A percentile compares a stretch with the other conserved stretches of the same genome.
Conservation (phyloP, 306 rosid genomes). For the Dryas alaskensis region DNA sequence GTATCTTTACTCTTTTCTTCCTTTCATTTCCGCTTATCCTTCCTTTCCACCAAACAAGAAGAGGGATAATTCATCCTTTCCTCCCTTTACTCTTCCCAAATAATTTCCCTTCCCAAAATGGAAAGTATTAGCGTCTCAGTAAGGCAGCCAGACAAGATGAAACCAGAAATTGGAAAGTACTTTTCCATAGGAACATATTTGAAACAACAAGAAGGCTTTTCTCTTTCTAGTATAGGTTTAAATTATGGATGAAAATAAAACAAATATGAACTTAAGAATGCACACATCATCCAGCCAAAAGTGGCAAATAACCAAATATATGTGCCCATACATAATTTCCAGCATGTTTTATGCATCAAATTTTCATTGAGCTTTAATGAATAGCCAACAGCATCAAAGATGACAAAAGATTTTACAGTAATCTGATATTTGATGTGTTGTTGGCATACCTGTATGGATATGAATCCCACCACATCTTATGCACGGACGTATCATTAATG, state of each 20-base stretch:
- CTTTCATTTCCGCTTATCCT: background rate
- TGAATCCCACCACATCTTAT: constrained; percentile 98
- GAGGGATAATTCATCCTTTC: background rate
- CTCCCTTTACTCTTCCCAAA: background rate
- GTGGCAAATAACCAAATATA: constrained; percentile 17
- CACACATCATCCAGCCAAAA: constrained; percentile 15
- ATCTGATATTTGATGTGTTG: constrained; percentile 13
- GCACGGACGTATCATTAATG: constrained; percentile 91
- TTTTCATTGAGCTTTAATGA: background rate
- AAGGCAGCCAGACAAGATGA: background rate
- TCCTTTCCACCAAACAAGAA: constrained; percentile 8
- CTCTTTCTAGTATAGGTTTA: background rate
- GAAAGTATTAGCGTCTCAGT: background rate
- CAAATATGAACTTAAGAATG: constrained; percentile 14
- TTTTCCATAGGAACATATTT: background rate
- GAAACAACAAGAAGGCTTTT: background rate
- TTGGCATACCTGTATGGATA: constrained; percentile 86
- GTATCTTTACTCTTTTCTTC: background rate
- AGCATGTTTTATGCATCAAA: constrained; percentile 7
- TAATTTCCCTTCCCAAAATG: background rate
- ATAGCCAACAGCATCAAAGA: constrained; percentile 10
- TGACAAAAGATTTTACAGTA: constrained; percentile 1
- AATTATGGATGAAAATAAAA: constrained; percentile 15
- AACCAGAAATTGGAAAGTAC: background rate
- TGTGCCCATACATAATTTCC: constrained; percentile 10